Evolutionary conservation across 2,329 filamentous ascomycete genomes (phyloP).

Genomic region (Zymoseptoria pseudotritici): DNA sequence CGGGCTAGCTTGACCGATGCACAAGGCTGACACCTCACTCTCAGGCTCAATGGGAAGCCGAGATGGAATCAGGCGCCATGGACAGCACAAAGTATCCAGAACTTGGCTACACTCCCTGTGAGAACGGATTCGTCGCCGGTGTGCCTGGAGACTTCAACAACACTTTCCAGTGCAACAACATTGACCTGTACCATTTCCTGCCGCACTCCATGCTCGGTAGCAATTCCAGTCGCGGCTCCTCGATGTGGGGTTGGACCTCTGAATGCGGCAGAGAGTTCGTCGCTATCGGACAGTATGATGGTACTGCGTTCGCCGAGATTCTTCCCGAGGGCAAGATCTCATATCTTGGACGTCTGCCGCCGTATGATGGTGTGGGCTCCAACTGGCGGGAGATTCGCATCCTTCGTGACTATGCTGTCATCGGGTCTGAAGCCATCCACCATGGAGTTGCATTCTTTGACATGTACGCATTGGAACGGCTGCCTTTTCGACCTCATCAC

Average conservation of each 20-base stretch:
- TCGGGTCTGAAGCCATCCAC: constrained; percentile 38
- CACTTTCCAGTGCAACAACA: constrained; percentile 39
- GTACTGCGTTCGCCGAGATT: constrained; percentile 49
- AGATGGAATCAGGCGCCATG: constrained; percentile 31
- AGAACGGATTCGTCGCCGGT: constrained; percentile 12
- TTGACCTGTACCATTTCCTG: constrained; percentile 49
- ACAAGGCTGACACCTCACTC: not conserved
- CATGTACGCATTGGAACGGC: constrained; percentile 31
- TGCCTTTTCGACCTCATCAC: not conserved
- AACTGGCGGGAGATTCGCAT: constrained; percentile 47
- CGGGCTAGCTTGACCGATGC: not conserved
- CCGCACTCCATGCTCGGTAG: constrained; percentile 48
- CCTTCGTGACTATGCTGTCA: constrained; percentile 37
- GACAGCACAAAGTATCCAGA: constrained; percentile 32
- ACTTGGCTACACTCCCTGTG: constrained; percentile 29
- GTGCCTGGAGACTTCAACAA: constrained; percentile 11
- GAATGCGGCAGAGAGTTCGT: constrained; percentile 46
- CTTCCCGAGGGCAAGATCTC: constrained; percentile 43
- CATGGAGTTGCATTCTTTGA: constrained; percentile 59
- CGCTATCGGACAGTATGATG: constrained; percentile 49
- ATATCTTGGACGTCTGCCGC: constrained; percentile 49
- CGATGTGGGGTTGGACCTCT: constrained; percentile 50
- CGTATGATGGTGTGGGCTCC: constrained; percentile 38
- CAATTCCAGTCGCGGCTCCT: constrained; percentile 34
- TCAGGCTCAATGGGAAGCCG: constrained; percentile 28